Base-by-base conservation (phyloP, 78 protist species). In the Dictyostelium discoideum region DNA sequence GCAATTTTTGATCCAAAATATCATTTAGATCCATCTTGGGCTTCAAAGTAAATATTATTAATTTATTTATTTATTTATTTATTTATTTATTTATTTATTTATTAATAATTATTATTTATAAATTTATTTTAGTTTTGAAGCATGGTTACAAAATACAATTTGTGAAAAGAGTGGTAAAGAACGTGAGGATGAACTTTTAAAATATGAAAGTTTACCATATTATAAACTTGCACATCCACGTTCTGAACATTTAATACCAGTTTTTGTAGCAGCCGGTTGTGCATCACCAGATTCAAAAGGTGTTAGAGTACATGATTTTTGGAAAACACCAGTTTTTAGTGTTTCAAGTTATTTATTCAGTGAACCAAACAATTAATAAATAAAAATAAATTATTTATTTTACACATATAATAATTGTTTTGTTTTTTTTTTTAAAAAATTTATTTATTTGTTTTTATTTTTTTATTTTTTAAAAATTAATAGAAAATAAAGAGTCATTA, bases 211-310 rank as follows among this genome's bases (percentile, higher is more conserved):
- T 40, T 78, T 78, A 78, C 60, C 54, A 78, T 81, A 24, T 3
- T 48, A 24, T 26, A 26, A 26, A 22, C 20, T 24, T 10, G 86
- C 94, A 22, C 94, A 88, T 18, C 94, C 94, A 63, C 13, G 87
- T 24, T 57, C 67, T 6, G 93, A 87, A 20, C 94, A 88, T 67
- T 46, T 88, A 18, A 39, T 88, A 4, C 94, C 94, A 60, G 11
- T 88, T 0, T 60, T 88, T 14, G 86, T 88, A 37, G 84, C 87
- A 2, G 50, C 42, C 16, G 86, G 86, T 81, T 20, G 65, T 78
- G 26, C 84, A 29, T 20, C n/a, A 40, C 48, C 37, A n/a, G 48
- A 40, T n/a, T 78, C 84, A 3, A 37, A 37, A 78, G 84, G 84
- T 42, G 24, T 29, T 29, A 37, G 32, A 9, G 32, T 78, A 20